Evolutionary conservation across 2,329 filamentous ascomycete genomes (phyloP).

Genomic region (Ascochyta koolunga): DNA sequence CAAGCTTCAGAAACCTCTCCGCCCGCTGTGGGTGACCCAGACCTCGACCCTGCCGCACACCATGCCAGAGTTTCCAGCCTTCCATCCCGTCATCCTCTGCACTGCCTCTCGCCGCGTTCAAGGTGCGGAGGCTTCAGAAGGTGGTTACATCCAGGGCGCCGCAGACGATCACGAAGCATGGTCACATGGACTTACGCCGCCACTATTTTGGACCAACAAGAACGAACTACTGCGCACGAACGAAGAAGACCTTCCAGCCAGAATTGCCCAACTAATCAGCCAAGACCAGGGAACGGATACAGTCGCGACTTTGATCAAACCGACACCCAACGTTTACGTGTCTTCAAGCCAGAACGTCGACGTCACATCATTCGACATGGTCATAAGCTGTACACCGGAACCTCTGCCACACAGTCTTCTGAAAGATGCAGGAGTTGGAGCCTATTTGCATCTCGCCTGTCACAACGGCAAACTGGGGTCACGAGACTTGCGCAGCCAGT

Average conservation of each 20-base stretch:
- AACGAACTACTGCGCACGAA: conserved; percentile 64
- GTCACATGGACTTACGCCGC: conserved; percentile 79
- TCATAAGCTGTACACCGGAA: conserved; percentile 54
- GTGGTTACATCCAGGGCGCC: conserved; percentile 89
- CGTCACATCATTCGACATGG: conserved; percentile 47
- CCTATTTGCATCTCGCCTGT: conserved; percentile 66
- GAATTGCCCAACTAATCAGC: conserved; percentile 56
- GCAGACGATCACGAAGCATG: conserved; percentile 95
- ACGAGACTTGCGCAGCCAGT: conserved; percentile 75
- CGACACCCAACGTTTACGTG: conserved; percentile 50
- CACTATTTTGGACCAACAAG: conserved; percentile 77
- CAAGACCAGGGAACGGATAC: conserved; percentile 20
- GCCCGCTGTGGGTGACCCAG: conserved; percentile 80
- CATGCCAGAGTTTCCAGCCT: conserved; percentile 59
- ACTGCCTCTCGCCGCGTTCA: conserved; percentile 78
- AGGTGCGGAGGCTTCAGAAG: conserved; percentile 71
- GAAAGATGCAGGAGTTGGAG: conserved; percentile 42
- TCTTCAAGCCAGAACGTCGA: conserved; percentile 46
- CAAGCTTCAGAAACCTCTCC: conserved; percentile 72
- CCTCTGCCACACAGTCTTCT: conserved; percentile 33
- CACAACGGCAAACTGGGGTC: conserved; percentile 78
- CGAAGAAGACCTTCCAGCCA: conserved; percentile 67
- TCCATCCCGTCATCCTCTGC: conserved; percentile 79
- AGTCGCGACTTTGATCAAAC: conserved; percentile 49
- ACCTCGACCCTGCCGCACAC: conserved; percentile 60